A percentile compares a stretch with the other conserved stretches of the same genome.
Evolutionary conservation across 1,139 yeast species (phyloP).

Genomic region (Blastobotrys ciferrii): DNA sequence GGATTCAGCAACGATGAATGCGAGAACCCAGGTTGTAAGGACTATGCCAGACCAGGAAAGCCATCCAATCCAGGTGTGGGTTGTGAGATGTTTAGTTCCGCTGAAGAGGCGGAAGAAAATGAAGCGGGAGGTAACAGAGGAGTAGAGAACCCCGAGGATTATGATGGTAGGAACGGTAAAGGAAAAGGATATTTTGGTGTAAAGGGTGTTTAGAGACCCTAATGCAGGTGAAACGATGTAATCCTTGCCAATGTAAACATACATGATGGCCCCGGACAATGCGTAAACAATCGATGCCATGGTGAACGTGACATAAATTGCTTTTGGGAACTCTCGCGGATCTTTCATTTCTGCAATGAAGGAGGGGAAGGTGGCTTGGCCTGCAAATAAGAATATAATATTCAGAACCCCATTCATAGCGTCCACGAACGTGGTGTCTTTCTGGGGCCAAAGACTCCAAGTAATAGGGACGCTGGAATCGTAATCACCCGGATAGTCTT

Average conservation of each 20-base stretch:
- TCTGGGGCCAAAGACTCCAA: slow-evolving; percentile 49
- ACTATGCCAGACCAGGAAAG: slow-evolving; percentile 48
- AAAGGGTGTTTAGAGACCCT: slow-evolving; percentile 48
- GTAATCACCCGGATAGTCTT: slow-evolving; percentile 47
- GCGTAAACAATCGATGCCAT: slow-evolving; percentile 51
- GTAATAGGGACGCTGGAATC: slow-evolving; percentile 42
- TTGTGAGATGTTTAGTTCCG: slow-evolving; percentile 43
- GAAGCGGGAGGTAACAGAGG: slow-evolving; percentile 54
- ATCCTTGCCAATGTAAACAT: slow-evolving; percentile 55
- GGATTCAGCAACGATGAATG: slow-evolving; percentile 58
- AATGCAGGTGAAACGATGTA: slow-evolving; percentile 60
- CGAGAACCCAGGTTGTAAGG: slow-evolving; percentile 47
- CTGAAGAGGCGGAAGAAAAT: slow-evolving; percentile 47
- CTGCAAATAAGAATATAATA: slow-evolving; percentile 61
- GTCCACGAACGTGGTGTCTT: slow-evolving; percentile 51
- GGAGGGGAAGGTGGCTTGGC: slow-evolving; percentile 61
- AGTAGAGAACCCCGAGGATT: slow-evolving; percentile 54
- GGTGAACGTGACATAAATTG: slow-evolving; percentile 50
- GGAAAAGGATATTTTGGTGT: slow-evolving; percentile 56
- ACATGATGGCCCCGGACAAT: slow-evolving; percentile 54
- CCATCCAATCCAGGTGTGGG: slow-evolving; percentile 55
- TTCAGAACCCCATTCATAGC: slow-evolving; percentile 58
- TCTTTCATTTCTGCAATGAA: slow-evolving; percentile 59
- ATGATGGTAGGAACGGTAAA: slow-evolving; percentile 59
- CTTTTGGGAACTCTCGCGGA: slow-evolving; percentile 58